These are phyloP conservation scores for Musa balbisiana DNA, from an alignment of 202 grass and related monocot genomes.

Conservation along the genomic window DNA sequence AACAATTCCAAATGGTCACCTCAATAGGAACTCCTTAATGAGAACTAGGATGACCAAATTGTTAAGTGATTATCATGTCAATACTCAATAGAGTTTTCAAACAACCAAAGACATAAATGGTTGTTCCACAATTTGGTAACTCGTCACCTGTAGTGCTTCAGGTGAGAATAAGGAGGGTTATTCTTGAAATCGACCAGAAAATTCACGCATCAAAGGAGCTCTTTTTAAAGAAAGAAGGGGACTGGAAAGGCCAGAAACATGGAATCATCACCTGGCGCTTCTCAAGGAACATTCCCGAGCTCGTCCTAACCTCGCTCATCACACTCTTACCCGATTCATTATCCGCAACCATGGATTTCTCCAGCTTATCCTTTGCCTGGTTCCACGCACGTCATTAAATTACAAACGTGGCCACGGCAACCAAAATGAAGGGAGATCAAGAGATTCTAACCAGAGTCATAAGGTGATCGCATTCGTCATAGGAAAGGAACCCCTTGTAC, in stretches of 20 bases:
- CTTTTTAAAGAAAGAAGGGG: background rate
- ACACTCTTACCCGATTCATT: slow-evolving; percentile 34
- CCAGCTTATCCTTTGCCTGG: slow-evolving; percentile 38
- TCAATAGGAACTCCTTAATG: no score
- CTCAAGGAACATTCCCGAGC: slow-evolving; percentile 49
- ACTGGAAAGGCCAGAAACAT: slow-evolving; percentile 2
- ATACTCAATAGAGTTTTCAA: no score
- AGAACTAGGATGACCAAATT: no score
- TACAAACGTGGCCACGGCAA: background rate
- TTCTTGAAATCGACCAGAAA: background rate
- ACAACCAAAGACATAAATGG: no score
- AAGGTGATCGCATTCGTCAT: slow-evolving; percentile 49
- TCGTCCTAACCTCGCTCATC: slow-evolving; percentile 37
- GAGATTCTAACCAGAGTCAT: slow-evolving; percentile 30
- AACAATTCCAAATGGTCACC: no score
- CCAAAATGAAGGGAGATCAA: background rate
- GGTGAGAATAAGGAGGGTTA: background rate
- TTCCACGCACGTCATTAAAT: background rate
- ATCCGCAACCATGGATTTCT: slow-evolving; percentile 51
- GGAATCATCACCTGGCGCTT: slow-evolving; percentile 33
- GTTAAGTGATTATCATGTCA: no score
- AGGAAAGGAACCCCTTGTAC: slow-evolving; percentile 47
- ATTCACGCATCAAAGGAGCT: background rate
- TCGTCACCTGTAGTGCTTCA: no score
- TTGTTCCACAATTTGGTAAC: no score